phyloP scores from a whole-genome alignment of 176 grass and related monocot genomes.

The Dendrocalamus sinicus region DNA sequence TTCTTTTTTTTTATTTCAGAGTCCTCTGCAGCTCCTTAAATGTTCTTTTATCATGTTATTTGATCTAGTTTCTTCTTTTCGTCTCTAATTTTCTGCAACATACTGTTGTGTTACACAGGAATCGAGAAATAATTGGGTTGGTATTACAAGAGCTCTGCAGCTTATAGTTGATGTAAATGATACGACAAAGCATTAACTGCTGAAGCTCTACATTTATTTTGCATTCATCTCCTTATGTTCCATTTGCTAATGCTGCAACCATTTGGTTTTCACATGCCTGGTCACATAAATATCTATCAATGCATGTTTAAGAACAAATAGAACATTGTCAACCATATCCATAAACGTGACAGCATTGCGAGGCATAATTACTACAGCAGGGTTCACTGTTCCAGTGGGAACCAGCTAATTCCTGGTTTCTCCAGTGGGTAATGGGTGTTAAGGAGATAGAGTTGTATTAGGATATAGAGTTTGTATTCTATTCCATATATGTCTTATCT shows the following conservation, averaged over 20 bases:
- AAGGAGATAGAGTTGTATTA: too few species aligned
- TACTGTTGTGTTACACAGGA: slow-evolving; percentile 50
- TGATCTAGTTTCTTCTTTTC: slow-evolving; percentile 29
- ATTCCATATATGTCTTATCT: too few species aligned
- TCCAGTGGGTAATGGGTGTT: too few species aligned
- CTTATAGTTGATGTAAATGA: slow-evolving; percentile 92
- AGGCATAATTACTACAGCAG: neutral
- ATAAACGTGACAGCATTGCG: neutral
- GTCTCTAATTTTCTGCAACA: slow-evolving; percentile 1
- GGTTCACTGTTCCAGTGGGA: neutral
- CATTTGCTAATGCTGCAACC: neutral
- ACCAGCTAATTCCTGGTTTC: neutral
- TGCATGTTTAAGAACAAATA: neutral
- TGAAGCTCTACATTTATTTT: slow-evolving; percentile 35
- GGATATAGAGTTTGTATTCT: too few species aligned
- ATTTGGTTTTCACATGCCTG: neutral
- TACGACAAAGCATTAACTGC: slow-evolving; percentile 66
- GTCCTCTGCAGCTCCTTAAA: neutral
- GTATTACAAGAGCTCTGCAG: slow-evolving; percentile 73
- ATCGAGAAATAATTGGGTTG: slow-evolving; percentile 81
- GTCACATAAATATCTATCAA: neutral
- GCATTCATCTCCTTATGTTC: slow-evolving; percentile 16
- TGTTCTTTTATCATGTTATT: slow-evolving; percentile 30
- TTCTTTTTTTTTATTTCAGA: slow-evolving; percentile 10
- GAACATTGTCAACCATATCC: neutral